A percentile compares a stretch with the other conserved stretches of the same genome.
Evolutionary conservation across 2,329 filamentous ascomycete genomes (phyloP).

Genomic region (Reticulascus tulasneorum): DNA sequence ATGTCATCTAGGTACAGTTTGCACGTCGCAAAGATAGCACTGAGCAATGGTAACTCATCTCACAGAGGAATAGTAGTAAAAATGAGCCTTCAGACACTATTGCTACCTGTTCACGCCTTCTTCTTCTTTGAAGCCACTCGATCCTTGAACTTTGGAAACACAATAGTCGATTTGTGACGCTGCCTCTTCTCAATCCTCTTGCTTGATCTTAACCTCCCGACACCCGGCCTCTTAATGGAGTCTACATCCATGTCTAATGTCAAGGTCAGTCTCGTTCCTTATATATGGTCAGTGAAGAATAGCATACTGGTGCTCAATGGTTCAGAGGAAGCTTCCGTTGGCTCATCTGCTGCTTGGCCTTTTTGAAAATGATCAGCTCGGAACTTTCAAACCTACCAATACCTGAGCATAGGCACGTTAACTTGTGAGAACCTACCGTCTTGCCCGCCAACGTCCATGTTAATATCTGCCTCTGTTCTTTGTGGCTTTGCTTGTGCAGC

Average conservation of each 20-base stretch:
- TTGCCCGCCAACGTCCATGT: constrained; percentile 38
- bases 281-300: too few relatives aligned
- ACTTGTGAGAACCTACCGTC: constrained; percentile 2
- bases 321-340: too few relatives aligned
- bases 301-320: too few relatives aligned
- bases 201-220: constrained; percentile 43
- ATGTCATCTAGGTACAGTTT: too few relatives aligned
- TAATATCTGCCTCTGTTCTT: constrained; percentile 42
- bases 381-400: too few relatives aligned
- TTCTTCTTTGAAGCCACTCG: constrained; percentile 35
- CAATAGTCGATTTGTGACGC: constrained; percentile 53
- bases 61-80: too few relatives aligned
- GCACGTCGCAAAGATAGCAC: too few relatives aligned
- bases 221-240: constrained; percentile 31
- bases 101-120: constrained; percentile 21
- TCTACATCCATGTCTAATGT: constrained; percentile 56
- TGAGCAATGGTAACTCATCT: too few relatives aligned
- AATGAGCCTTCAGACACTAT: too few relatives aligned
- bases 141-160: constrained; percentile 57
- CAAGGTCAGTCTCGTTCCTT: constrained; percentile 18
- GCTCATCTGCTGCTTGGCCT: too few relatives aligned
- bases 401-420: too few relatives aligned
- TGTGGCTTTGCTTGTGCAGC: constrained; percentile 72
- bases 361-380: too few relatives aligned
- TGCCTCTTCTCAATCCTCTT: constrained; percentile 56